Base-by-base conservation (phyloP, 1,284 basidiomycete genomes). In the Ganoderma sinense region DNA sequence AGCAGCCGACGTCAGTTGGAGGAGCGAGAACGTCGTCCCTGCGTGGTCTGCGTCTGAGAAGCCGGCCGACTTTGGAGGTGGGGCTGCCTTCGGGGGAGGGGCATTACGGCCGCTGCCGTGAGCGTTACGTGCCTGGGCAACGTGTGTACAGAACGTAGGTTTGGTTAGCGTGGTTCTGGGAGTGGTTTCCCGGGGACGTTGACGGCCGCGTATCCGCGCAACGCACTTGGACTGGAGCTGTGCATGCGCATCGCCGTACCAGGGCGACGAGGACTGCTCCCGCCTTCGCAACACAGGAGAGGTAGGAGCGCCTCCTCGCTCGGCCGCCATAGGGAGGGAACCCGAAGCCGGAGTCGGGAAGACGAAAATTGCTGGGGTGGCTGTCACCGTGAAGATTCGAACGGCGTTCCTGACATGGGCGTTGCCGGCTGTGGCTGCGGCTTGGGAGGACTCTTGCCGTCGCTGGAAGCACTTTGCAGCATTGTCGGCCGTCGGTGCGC, bases 281-380 rank as follows among this genome's bases (percentile, higher is more conserved):
- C 48, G 48, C 48, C 23, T n/a, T 51, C 23, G 48, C 23, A 51
- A 51, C 48, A 26, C 48, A 13, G 10, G 48, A 13, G 48, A 26
- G 48, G 23, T 10, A 26, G 48, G 48, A 23, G 11, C 2, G n/a
- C n/a, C 23, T 51, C 48, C 48, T 51, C 23, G 48, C 23, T 51
- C 48, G 48, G 48, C 23, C 48, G 23, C 48, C 6, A n/a, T 4
- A 51, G n/a, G n/a, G 11, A 51, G 48, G 23, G 48, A 51, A 51
- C 23, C 10, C 48, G 48, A 51, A 51, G 48, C 48, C n/a, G 23
- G 23, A 26, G 48, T 23, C n/a, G 7, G 43, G 20, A 18, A 23
- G 11, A 26, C 48, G 48, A 51, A 51, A 51, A 51, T 51, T 51
- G 48, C n/a, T 51, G 48, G 48, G 48, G 48, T 51, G 48, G 48